phyloP scores from a whole-genome alignment of 257 asterid species.

The Haberlea rhodopensis region DNA sequence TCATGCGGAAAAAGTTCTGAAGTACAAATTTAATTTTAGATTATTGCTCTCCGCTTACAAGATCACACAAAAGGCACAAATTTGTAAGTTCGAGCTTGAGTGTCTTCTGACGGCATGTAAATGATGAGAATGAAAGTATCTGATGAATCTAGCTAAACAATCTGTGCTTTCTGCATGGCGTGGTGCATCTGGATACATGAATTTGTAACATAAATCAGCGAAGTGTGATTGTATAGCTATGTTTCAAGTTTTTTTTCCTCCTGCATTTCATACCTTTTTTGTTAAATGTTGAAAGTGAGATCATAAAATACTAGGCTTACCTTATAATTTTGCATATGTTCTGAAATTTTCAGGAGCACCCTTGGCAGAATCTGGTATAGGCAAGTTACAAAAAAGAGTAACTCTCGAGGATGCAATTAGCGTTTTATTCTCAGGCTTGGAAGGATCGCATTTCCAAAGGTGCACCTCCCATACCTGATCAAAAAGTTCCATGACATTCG shows the following conservation, averaged over 20 bases:
- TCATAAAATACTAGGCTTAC: neutral
- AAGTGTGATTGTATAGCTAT: neutral
- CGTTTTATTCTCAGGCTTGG: conserved; percentile 30
- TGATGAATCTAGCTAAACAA: neutral
- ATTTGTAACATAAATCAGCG: neutral
- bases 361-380: conserved; percentile 55
- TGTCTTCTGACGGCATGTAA: neutral
- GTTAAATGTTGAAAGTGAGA: neutral
- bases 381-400: conserved; percentile 64
- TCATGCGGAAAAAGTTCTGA: neutral
- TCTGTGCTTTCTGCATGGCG: neutral
- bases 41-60: too few relatives aligned
- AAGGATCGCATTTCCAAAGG: conserved; percentile 47
- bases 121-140: neutral
- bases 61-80: neutral
- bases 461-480: conserved; percentile 72
- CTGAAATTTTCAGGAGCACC: conserved; percentile 48
- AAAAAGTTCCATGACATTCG: neutral
- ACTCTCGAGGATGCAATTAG: conserved; percentile 73
- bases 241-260: too few relatives aligned
- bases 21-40: neutral
- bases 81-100: neutral
- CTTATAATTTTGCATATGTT: conserved; percentile 59
- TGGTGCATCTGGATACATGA: neutral
- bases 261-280: neutral